Base-by-base conservation (phyloP, 1,284 basidiomycete species). In the Rhodotorula sp. region DNA sequence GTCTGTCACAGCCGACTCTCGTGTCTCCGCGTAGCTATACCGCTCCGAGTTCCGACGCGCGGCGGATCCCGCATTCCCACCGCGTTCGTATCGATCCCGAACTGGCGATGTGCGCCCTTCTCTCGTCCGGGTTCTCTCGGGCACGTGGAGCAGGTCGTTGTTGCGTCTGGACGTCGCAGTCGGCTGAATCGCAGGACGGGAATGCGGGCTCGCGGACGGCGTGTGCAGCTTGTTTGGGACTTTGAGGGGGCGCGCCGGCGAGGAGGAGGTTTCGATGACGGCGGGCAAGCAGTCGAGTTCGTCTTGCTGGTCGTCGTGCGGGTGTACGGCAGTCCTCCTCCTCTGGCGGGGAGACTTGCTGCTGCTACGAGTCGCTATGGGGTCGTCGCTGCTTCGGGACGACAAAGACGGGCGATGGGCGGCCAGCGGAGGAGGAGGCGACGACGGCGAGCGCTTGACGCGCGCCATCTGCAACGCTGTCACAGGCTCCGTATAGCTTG, bases 381-480 rank as follows among this genome's bases (percentile, higher is more conserved):
- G 23, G 47, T 29, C 23, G 18, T 18, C 3, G 62, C 12, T 5
- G 49, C 12, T n/a, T 10, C n/a, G 34, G 51, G 39, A 18, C n/a
- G 62, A 39, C 20, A 39, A 21, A 23, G 34, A 8, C 48, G 49
- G 4, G 18, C 20, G n/a, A 34, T 34, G 34, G 8, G 34, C 34
- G 8, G 5, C 6, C 34, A 34, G 34, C 34, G 34, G 34, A 34
- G 34, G 29, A 39, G 59, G 47, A 18, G 62, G 52, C 12, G 52
- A 64, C 14, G 62, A 56, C 34, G 62, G 56, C 26, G 66, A 71
- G 47, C 67, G 49, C 56, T 68, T 71, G 62, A 67, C 58, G 57
- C 47, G 26, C 61, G 39, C 29, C 12, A 43, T 43, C 10, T 43
- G 39, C 12, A 43, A 14, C 39, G 39, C 39, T 43, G 39, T 43